Conservation (phyloP, 2,329 filamentous ascomycete genomes). For the Aspergillus arachidicola region DNA sequence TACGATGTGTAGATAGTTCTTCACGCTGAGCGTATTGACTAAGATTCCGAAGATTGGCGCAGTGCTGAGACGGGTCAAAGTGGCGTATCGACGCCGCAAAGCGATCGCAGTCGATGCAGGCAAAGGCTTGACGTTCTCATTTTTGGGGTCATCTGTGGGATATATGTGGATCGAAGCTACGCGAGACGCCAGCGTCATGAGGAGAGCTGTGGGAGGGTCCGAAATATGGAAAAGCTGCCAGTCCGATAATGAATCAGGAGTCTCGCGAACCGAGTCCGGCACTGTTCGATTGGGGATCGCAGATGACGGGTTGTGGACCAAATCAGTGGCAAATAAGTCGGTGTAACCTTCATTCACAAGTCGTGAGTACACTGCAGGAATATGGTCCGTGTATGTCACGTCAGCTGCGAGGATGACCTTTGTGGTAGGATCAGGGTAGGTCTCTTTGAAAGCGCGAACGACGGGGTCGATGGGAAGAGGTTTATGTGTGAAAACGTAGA, state of each 20-base stretch:
- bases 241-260: slow-evolving; percentile 57
- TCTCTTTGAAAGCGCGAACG: slow-evolving; percentile 63
- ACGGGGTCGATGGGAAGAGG: slow-evolving; percentile 65
- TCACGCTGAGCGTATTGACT: slow-evolving; percentile 91
- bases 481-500: slow-evolving; percentile 85
- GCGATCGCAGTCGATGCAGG: slow-evolving; percentile 56
- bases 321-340: slow-evolving; percentile 67
- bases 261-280: slow-evolving; percentile 51
- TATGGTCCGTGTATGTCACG: slow-evolving; percentile 79
- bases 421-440: slow-evolving; percentile 65
- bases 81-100: slow-evolving; percentile 84
- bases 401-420: slow-evolving; percentile 85
- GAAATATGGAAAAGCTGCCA: slow-evolving; percentile 86
- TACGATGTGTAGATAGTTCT: slow-evolving; percentile 84
- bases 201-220: slow-evolving; percentile 75
- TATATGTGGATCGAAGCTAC: slow-evolving; percentile 79
- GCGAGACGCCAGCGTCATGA: slow-evolving; percentile 83
- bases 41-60: slow-evolving; percentile 88
- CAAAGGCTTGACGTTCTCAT: slow-evolving; percentile 41
- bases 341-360: slow-evolving; percentile 69
- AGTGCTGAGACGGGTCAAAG: slow-evolving; percentile 77
- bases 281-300: slow-evolving; percentile 81
- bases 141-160: slow-evolving; percentile 54
- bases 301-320: slow-evolving; percentile 77
- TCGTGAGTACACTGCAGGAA: slow-evolving; percentile 58